These are phyloP conservation scores for Gomphus bonarii DNA, from an alignment of 1,284 basidiomycete species.

Conservation along the genomic window DNA sequence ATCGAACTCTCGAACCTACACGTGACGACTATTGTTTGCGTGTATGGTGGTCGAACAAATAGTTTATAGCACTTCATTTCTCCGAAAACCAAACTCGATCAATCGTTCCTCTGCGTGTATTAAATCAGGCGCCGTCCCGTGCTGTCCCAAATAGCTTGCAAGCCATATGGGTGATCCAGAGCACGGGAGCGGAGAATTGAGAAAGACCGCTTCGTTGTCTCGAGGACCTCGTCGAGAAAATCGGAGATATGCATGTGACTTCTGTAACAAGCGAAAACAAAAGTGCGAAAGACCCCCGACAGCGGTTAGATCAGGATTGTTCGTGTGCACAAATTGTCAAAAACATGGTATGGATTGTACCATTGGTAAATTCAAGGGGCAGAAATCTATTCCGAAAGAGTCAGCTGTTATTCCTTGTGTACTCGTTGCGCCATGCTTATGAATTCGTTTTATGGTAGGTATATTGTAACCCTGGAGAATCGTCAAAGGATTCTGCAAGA, in stretches of 20 bases:
- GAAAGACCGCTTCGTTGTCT: not conserved
- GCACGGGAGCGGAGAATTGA: not conserved
- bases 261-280: not conserved
- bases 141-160: not conserved
- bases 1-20: too few species aligned
- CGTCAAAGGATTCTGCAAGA: not conserved
- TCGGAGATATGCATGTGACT: not conserved
- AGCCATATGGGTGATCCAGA: not conserved
- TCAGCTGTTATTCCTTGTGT: not conserved
- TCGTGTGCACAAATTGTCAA: conserved; percentile 6
- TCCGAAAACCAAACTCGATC: not conserved
- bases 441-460: not conserved
- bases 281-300: not conserved
- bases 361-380: not conserved
- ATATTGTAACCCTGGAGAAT: not conserved
- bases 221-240: not conserved
- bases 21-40: not conserved
- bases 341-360: conserved; percentile 1
- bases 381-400: conserved; percentile 6
- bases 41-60: not conserved
- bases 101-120: not conserved
- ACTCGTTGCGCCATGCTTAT: not conserved
- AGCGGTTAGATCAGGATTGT: not conserved
- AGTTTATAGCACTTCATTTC: not conserved
- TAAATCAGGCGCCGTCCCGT: not conserved